Base-by-base conservation (phyloP, 352 stramenopile species). In the Pythium apleroticum region DNA sequence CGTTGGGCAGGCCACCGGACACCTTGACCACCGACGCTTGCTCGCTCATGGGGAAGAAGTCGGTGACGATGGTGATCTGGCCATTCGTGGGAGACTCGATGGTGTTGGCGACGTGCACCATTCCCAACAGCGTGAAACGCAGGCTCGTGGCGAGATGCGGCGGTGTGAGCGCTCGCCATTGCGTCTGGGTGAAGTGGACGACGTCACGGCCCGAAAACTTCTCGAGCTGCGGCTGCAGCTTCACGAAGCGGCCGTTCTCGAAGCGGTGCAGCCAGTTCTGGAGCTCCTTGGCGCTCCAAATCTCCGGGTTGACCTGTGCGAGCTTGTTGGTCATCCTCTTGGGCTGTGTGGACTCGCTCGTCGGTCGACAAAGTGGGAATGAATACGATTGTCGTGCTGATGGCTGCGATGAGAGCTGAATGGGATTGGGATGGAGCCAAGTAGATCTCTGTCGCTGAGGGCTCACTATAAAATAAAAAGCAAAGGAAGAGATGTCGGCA, bases 231-330 rank as follows among this genome's bases (percentile, higher is more conserved):
- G 35, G 17, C 35, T 41, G 35, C 11, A 41, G 35, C 35, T 41
- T 41, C 35, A 41, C 35, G 35, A 41, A 41, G 35, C 35, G 35
- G 35, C 35, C 35, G 35, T 41, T 41, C 35, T 41, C 35, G 52
- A 86, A 91, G 52, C 71, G 74, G 37, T 71, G 77, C 61, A 93
- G 78, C 81, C 81, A 93, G 58, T 77, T 70, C 28, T 82, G 73
- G 27, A 93, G 72, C 67, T 41, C 35, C 35, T 41, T 41, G 35
- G 35, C 35, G 35, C 35, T 41, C 35, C 35, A 41, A 4, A 41
- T 41, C 11, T 41, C 35, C 11, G 35, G 35, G 35, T 41, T 41
- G 35, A 41, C 11, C 35, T 41, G 35, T 41, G 35, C 35, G 11
- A 19, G 12, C 35, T 41, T 41, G 35, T 4, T 41, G 35, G 35